phyloP scores from a whole-genome alignment of 2,329 filamentous ascomycete species.

The Penicillium aurantiogriseum region DNA sequence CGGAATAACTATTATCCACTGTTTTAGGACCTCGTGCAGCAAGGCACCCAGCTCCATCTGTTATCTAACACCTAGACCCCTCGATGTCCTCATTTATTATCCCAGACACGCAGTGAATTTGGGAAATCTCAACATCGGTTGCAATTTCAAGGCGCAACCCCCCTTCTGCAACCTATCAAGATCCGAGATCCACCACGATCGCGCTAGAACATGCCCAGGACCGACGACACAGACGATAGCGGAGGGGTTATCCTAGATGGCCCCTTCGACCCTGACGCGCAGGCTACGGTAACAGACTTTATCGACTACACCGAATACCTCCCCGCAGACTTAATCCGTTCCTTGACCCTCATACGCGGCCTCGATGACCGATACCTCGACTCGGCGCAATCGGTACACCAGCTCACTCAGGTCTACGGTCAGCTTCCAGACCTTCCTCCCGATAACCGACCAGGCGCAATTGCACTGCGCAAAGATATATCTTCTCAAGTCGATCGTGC shows the following conservation, averaged over 20 bases:
- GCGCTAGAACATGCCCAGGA: constrained; percentile 33
- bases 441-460: constrained; percentile 52
- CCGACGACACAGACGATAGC: constrained; percentile 43
- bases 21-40: constrained; percentile 10
- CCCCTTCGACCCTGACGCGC: constrained; percentile 61
- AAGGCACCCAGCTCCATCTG: constrained; percentile 3
- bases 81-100: background rate
- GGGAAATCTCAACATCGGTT: background rate
- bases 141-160: background rate
- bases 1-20: constrained; percentile 1
- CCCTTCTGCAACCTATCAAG: background rate
- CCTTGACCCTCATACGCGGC: constrained; percentile 59
- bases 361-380: constrained; percentile 47
- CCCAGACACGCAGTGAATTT: background rate
- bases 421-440: constrained; percentile 52
- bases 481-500: constrained; percentile 56
- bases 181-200: background rate
- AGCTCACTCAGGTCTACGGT: constrained; percentile 45
- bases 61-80: constrained; percentile 21
- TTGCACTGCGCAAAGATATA: constrained; percentile 54
- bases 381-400: constrained; percentile 42
- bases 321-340: constrained; percentile 63
- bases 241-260: constrained; percentile 47
- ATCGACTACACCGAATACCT: constrained; percentile 69
- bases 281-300: constrained; percentile 66